Evolutionary conservation across 2,329 filamentous ascomycete species (phyloP).

Genomic region (Bretziella fagacearum): DNA sequence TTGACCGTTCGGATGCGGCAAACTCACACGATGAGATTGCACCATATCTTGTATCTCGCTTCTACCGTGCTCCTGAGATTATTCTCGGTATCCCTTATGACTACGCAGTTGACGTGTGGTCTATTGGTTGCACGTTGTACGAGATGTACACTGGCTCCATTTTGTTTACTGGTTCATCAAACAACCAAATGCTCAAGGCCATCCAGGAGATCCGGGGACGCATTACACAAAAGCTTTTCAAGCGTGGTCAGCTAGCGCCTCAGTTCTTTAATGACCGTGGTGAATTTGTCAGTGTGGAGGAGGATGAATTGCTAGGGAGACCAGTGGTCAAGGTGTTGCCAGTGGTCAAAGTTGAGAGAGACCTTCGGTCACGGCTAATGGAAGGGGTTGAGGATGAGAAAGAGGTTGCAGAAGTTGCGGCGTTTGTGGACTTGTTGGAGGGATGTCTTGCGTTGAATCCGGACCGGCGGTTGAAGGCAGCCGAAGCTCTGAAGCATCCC

Average conservation of each 20-base stretch:
- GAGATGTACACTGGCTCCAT: conserved; percentile 97
- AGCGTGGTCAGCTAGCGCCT: conserved; percentile 57
- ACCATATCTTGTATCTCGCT: conserved; percentile 88
- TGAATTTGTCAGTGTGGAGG: conserved; percentile 71
- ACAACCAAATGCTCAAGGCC: conserved; percentile 93
- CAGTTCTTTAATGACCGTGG: conserved; percentile 72
- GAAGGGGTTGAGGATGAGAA: conserved; percentile 56
- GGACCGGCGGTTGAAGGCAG: conserved; percentile 75
- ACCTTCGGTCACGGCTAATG: conserved; percentile 65
- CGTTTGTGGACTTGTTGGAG: conserved; percentile 77
- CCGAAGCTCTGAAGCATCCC: conserved; percentile 73
- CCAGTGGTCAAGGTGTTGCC: conserved; percentile 50
- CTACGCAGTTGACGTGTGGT: conserved; percentile 93
- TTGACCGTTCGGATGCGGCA: conserved; percentile 62
- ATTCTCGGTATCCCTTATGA: conserved; percentile 94
- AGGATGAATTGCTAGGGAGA: conserved; percentile 75
- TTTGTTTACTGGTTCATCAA: conserved; percentile 82
- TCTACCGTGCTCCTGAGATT: conserved; percentile 93
- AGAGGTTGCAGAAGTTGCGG: conserved; percentile 51
- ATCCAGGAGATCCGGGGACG: conserved; percentile 95
- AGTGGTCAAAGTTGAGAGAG: conserved; percentile 59
- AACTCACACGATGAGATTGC: conserved; percentile 68
- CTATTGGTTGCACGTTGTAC: conserved; percentile 90
- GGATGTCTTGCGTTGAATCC: conserved; percentile 79
- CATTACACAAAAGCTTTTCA: conserved; percentile 75